Conservation (phyloP, 2,329 filamentous ascomycete genomes). For the Alternaria gansuensis region DNA sequence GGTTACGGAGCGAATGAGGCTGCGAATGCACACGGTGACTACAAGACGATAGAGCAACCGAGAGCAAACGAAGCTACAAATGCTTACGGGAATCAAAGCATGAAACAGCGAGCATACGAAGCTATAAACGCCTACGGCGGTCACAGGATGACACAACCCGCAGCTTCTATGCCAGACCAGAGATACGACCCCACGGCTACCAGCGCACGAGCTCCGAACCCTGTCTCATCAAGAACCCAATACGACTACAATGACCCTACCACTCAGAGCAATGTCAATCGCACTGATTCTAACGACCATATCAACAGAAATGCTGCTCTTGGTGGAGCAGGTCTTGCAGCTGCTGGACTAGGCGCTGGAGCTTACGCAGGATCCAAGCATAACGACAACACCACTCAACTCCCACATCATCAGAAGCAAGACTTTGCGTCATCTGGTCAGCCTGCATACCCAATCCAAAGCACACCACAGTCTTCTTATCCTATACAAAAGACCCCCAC, state of each 20-base stretch:
- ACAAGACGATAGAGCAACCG: slow-evolving; percentile 41
- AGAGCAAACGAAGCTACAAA: slow-evolving; percentile 9
- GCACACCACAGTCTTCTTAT: slow-evolving; percentile 12
- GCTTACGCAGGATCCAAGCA: slow-evolving; percentile 25
- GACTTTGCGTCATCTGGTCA: slow-evolving; percentile 15
- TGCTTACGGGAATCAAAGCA: slow-evolving; percentile 2
- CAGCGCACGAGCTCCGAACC: slow-evolving; percentile 36
- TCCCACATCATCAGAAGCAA: slow-evolving; percentile 23
- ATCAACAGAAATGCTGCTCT: slow-evolving; percentile 38
- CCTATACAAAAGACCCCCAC: slow-evolving; percentile 19
- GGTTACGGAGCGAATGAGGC: slow-evolving; percentile 49
- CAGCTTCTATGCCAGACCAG: slow-evolving; percentile 45
- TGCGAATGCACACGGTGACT: slow-evolving; percentile 39
- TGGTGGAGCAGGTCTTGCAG: slow-evolving; percentile 31
- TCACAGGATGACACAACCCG: slow-evolving; percentile 43
- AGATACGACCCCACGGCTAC: slow-evolving; percentile 41
- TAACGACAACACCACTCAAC: slow-evolving; percentile 20
- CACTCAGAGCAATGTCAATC: slow-evolving; percentile 25
- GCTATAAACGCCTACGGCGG: slow-evolving; percentile 41
- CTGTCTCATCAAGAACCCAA: slow-evolving; percentile 24
- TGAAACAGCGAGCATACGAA: slow-evolving; percentile 41
- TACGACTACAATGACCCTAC: slow-evolving; percentile 32
- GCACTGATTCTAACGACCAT: slow-evolving; percentile 22
- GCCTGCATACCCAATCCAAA: slow-evolving; percentile 10
- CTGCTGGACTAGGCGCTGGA: slow-evolving; percentile 26